Conservation (phyloP, 768 basidiomycete genomes). For the Naganishia randhawae region DNA sequence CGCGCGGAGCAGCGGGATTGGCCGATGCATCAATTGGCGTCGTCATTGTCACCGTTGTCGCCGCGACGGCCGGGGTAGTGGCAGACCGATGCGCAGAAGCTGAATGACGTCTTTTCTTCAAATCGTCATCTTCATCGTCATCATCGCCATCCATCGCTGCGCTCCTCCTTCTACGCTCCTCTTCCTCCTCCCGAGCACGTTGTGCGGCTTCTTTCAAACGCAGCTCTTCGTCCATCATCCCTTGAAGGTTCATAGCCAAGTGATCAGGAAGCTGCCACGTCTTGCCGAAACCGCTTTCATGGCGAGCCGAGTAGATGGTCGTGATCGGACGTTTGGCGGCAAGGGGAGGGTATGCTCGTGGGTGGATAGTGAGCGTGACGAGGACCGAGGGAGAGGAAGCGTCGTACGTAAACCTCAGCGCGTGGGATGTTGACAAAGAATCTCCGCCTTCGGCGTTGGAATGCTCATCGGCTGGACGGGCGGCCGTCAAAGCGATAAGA, state of each 20-base stretch:
- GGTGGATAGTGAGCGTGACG: constrained; percentile 71
- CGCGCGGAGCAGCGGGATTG: background rate
- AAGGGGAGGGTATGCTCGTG: constrained; percentile 54
- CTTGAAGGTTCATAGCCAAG: constrained; percentile 69
- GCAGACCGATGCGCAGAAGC: constrained; percentile 49
- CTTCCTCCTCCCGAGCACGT: constrained; percentile 21
- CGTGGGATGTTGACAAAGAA: constrained; percentile 7
- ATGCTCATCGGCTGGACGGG: background rate
- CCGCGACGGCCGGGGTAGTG: background rate
- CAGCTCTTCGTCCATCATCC: constrained; percentile 21
- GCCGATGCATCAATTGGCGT: constrained; percentile 6
- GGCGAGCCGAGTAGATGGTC: constrained; percentile 54
- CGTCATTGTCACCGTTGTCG: too few relatives aligned
- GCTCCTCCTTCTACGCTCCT: constrained; percentile 5
- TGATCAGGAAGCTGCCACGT: constrained; percentile 70
- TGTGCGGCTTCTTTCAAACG: constrained; percentile 8
- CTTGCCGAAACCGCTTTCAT: constrained; percentile 79
- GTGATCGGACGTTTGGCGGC: constrained; percentile 53
- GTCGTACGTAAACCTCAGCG: constrained; percentile 76
- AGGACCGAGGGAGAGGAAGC: constrained; percentile 81
- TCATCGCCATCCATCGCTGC: constrained; percentile 25
- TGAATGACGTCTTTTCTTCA: constrained; percentile 55
- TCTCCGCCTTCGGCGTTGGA: constrained; percentile 46
- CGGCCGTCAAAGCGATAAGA: constrained; percentile 48
- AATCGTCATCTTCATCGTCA: constrained; percentile 49